Conservation (phyloP, 2,329 filamentous ascomycete genomes). For the Stagonosporopsis vannaccii region DNA sequence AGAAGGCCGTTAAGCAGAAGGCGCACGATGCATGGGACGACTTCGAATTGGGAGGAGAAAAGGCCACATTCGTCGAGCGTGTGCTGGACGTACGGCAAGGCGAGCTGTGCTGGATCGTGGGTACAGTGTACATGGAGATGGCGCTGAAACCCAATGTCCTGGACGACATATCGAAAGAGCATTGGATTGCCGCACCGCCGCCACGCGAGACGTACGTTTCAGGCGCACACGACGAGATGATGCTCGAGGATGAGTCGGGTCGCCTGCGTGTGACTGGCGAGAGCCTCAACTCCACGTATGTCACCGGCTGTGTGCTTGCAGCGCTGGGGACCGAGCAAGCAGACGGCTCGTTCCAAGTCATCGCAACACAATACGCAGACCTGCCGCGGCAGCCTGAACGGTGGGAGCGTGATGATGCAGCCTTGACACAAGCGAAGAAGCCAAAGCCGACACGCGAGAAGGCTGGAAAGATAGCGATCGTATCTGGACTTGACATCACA, state of each 20-base stretch:
- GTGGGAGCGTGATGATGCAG: slow-evolving; percentile 71
- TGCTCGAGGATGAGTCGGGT: slow-evolving; percentile 95
- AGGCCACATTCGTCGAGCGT: slow-evolving; percentile 77
- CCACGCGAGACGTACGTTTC: slow-evolving; percentile 78
- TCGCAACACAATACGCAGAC: slow-evolving; percentile 89
- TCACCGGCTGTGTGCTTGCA: slow-evolving; percentile 93
- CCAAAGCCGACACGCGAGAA: slow-evolving; percentile 53
- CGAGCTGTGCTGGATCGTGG: slow-evolving; percentile 91
- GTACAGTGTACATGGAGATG: slow-evolving; percentile 98
- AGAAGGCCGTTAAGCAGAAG: slow-evolving; percentile 78
- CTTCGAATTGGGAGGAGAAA: slow-evolving; percentile 77
- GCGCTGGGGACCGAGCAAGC: slow-evolving; percentile 93
- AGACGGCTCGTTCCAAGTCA: slow-evolving; percentile 89
- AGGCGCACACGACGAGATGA: slow-evolving; percentile 71
- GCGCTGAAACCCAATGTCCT: slow-evolving; percentile 93
- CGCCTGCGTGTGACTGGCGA: slow-evolving; percentile 80
- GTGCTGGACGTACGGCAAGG: slow-evolving; percentile 96
- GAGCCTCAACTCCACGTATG: slow-evolving; percentile 72
- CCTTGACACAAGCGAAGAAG: slow-evolving; percentile 39
- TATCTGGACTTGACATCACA: slow-evolving; percentile 87
- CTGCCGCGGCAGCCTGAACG: slow-evolving; percentile 81
- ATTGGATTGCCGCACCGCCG: slow-evolving; percentile 86
- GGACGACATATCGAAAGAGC: slow-evolving; percentile 94
- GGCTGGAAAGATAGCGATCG: slow-evolving; percentile 78
- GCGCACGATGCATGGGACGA: slow-evolving; percentile 79